phyloP scores from a whole-genome alignment of 2,329 filamentous ascomycete species.

The Aspergillus ustus region DNA sequence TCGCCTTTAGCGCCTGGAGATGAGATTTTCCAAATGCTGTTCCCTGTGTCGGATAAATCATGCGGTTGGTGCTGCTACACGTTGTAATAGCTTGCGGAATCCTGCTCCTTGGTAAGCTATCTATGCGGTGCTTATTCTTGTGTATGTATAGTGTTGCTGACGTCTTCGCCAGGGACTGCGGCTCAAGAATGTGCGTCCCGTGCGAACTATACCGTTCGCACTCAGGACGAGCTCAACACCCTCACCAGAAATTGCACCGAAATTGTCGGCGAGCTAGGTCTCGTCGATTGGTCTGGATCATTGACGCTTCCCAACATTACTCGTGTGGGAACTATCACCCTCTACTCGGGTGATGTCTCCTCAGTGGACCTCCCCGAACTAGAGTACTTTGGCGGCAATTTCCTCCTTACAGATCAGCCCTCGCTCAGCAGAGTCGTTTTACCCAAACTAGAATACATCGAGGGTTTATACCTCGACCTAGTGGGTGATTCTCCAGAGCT shows the following conservation, averaged over 20 bases:
- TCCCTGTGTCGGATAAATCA: conserved; percentile 1
- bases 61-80: background rate
- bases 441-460: background rate
- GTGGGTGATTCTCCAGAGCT: background rate
- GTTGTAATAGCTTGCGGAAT: background rate
- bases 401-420: conserved; percentile 1
- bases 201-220: conserved; percentile 2
- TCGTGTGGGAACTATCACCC: background rate
- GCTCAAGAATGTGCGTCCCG: conserved; percentile 4
- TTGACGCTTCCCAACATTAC: conserved; percentile 3
- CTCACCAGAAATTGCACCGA: conserved; percentile 1
- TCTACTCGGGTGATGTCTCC: conserved; percentile 1
- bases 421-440: background rate
- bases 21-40: conserved; percentile 1
- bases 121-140: background rate
- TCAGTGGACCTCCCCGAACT: background rate
- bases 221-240: background rate
- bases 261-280: background rate
- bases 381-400: background rate
- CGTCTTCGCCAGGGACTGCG: background rate
- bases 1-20: background rate
- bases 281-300: conserved; percentile 4
- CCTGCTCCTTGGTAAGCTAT: background rate
- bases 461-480: background rate
- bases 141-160: background rate